Conservation (phyloP, 495 filamentous ascomycete species). For the Pseudevernia furfuracea region DNA sequence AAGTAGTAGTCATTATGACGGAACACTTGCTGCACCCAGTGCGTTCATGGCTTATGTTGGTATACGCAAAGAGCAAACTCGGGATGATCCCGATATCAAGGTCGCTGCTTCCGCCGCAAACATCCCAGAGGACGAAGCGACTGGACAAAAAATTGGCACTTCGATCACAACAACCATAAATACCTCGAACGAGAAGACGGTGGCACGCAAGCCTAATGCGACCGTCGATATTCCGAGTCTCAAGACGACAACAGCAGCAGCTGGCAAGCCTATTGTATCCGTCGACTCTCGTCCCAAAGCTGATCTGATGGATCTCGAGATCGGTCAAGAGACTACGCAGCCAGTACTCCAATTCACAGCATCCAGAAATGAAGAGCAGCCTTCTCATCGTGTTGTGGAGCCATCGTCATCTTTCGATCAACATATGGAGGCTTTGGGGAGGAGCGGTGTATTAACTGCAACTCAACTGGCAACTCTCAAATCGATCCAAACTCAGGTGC, state of each 20-base stretch:
- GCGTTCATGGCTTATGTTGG: background rate
- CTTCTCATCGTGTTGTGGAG: background rate
- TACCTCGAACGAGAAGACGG: background rate
- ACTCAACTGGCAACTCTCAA: background rate
- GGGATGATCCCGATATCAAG: background rate
- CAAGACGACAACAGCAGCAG: background rate
- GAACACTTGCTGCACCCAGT: background rate
- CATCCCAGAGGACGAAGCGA: background rate
- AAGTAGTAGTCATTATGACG: background rate
- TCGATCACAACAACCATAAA: background rate
- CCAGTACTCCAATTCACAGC: slow-evolving; percentile 6
- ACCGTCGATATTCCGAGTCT: background rate
- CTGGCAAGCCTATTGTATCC: background rate
- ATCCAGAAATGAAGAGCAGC: background rate
- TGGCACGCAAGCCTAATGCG: background rate
- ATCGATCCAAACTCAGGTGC: background rate
- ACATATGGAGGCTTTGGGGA: background rate
- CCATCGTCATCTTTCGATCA: background rate
- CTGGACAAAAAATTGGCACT: background rate
- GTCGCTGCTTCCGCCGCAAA: background rate
- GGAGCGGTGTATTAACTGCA: background rate
- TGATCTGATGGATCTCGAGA: slow-evolving; percentile 5
- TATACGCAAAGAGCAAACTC: background rate
- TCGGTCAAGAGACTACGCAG: slow-evolving; percentile 2
- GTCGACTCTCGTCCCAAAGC: background rate